These are phyloP conservation scores for Cymbopogon flexuosus DNA, from an alignment of 202 grass and related monocot species.

Conservation along the genomic window DNA sequence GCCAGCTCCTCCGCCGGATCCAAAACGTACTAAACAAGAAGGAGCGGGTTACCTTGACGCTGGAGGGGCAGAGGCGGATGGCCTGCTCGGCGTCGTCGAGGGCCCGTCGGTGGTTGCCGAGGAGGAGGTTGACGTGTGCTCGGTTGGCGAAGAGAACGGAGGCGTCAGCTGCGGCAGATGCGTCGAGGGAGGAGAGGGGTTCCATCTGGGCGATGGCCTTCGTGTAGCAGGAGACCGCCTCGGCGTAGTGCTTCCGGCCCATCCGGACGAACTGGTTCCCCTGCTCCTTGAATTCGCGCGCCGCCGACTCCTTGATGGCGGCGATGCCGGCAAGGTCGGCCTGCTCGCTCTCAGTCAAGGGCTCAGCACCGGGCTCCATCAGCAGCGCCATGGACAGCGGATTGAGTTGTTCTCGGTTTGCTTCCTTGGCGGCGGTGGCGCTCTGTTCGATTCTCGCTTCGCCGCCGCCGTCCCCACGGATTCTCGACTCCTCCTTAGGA, in stretches of 20 bases:
- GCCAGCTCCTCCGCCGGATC: not conserved
- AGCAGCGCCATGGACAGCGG: slow-evolving; percentile 53
- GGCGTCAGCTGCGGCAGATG: slow-evolving; percentile 33
- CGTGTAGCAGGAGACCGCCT: slow-evolving; percentile 76
- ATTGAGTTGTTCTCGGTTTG: not conserved
- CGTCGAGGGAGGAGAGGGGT: not conserved
- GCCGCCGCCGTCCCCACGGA: slow-evolving; percentile 13
- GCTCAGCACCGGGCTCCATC: slow-evolving; percentile 63
- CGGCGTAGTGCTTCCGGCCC: slow-evolving; percentile 66
- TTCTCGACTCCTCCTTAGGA: not conserved
- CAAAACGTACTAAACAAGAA: not conserved
- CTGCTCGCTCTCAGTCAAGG: slow-evolving; percentile 68
- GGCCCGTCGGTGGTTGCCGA: slow-evolving; percentile 72
- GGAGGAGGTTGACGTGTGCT: slow-evolving; percentile 75
- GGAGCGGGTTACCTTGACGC: slow-evolving; percentile 55
- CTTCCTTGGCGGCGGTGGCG: not conserved
- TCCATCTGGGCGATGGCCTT: slow-evolving; percentile 85
- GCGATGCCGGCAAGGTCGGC: slow-evolving; percentile 70
- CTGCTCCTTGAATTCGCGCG: slow-evolving; percentile 76
- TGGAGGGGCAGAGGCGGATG: slow-evolving; percentile 51
- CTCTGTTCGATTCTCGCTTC: not conserved
- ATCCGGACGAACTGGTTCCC: slow-evolving; percentile 77
- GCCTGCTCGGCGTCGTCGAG: slow-evolving; percentile 69
- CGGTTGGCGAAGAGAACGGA: slow-evolving; percentile 88
- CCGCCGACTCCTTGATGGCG: slow-evolving; percentile 77